These are phyloP conservation scores for Acephala macrosclerotiorum DNA, from an alignment of 2,329 filamentous ascomycete species.

Conservation along the genomic window DNA sequence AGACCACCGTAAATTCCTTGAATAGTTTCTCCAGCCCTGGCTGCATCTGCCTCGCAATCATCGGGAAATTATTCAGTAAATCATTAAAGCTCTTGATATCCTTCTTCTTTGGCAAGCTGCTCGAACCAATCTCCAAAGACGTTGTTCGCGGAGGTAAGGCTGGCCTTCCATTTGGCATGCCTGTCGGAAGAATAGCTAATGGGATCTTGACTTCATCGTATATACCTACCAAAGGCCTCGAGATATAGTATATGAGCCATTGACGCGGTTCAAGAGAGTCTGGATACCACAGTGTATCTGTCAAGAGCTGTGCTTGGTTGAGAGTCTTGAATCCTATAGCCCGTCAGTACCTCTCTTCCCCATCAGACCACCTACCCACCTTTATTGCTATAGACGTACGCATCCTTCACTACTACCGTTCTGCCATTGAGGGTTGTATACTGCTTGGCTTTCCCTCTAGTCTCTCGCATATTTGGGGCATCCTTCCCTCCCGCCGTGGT, in stretches of 20 bases:
- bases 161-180: conserved; percentile 44
- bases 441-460: conserved; percentile 90
- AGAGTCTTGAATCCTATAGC: conserved; percentile 84
- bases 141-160: conserved; percentile 30
- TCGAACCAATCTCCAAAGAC: conserved; percentile 27
- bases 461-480: conserved; percentile 77
- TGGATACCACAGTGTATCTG: conserved; percentile 86
- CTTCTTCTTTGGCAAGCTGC: conserved; percentile 73
- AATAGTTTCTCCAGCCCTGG: conserved; percentile 88
- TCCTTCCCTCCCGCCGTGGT: conserved; percentile 63
- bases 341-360: conserved; percentile 36
- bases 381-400: conserved; percentile 94
- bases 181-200: conserved; percentile 66
- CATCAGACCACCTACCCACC: conserved; percentile 58
- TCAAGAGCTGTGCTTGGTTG: conserved; percentile 86
- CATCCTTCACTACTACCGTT: conserved; percentile 93
- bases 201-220: conserved; percentile 79
- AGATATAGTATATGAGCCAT: conserved; percentile 98
- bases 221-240: conserved; percentile 82
- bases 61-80: conserved; percentile 87
- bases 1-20: conserved; percentile 84
- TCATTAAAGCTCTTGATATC: conserved; percentile 92
- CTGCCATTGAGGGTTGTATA: conserved; percentile 92
- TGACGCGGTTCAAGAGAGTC: conserved; percentile 88
- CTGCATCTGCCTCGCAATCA: conserved; percentile 97